Base-by-base conservation (phyloP, 2,329 filamentous ascomycete genomes). In the Furcasterigmium furcatum region DNA sequence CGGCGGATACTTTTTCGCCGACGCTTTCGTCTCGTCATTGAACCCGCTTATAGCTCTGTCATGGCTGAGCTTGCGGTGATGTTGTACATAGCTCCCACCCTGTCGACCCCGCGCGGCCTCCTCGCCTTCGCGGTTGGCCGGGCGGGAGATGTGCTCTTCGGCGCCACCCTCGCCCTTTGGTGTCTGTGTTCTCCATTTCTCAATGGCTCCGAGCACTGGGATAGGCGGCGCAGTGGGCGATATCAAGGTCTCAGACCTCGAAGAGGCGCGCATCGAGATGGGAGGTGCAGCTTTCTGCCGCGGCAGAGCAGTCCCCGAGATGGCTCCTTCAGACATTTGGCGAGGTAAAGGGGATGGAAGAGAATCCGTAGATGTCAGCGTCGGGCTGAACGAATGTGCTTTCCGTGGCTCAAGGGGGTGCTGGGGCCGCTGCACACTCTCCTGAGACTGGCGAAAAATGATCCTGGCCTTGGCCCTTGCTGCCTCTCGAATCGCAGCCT, bases 221-320 rank as follows among this genome's bases (percentile, higher is more conserved):
- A 59, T 47, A 1, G 57, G 45, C 1, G 62, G 55, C 1, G 60
- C 53, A 12, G 59, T 57, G 2, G 62, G 56, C 1, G 59, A 58
- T 7, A 59, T 48, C 9, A 58, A 45, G 2, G 56, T 53, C n/a
- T 59, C 58, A 6, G 55, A 54, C 40, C 57, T 51, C 3, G 52
- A 45, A 22, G 43, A 52, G 47, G 56, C 61, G n/a, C 61, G 58
- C 21, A 64, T 58, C 1, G 67, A 62, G 40, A 67, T 68, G 8
- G 66, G 67, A 1, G 66, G 66, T 8, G 42, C 19, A 4, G 9
- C 21, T 20, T 44, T 44, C 4, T 19, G 42, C 8, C 40, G 40
- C 13, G 30, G 16, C 14, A 32, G 34, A 18, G 16, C 12, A 10
- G 34, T 12, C n/a, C 12, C 18, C 4, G 34, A 16, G n/a, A 36